Conservation (phyloP, 139 green algal genomes). For the Monoraphidium neglectum region DNA sequence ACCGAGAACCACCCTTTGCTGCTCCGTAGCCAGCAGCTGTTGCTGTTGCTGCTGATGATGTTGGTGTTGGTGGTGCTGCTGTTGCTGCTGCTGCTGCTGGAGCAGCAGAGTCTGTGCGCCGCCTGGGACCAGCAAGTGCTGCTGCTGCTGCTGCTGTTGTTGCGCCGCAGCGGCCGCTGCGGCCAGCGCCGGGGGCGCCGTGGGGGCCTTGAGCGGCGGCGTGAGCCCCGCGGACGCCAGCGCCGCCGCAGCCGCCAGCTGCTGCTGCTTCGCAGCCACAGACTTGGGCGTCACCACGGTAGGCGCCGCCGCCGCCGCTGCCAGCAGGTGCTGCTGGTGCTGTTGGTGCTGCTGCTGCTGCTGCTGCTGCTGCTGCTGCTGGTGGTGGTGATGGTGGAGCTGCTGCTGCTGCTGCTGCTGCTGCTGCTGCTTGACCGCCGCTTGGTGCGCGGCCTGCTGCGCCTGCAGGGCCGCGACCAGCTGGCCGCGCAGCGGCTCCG, state of each 20-base stretch:
- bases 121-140: neutral
- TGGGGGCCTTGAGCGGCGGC: neutral
- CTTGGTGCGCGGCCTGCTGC: neutral
- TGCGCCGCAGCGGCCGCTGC: neutral
- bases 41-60: conserved; percentile 12
- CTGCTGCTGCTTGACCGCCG: neutral
- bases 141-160: neutral
- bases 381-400: conserved; percentile 6
- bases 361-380: conserved; percentile 8
- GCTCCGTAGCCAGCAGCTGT: conserved; percentile 22
- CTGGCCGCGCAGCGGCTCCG: neutral
- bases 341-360: conserved; percentile 22
- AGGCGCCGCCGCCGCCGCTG: neutral
- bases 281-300: neutral
- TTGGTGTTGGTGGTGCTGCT: neutral
- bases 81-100: conserved; percentile 3
- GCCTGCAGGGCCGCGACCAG: neutral
- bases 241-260: conserved; percentile 2
- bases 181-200: neutral
- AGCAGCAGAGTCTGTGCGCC: neutral
- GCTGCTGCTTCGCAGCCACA: neutral
- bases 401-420: neutral
- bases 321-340: conserved; percentile 12
- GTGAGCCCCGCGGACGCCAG: neutral
- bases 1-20: neutral